Evolutionary conservation across 805 yeast genomes (phyloP).

Genomic region (Metschnikowia henanensis): DNA sequence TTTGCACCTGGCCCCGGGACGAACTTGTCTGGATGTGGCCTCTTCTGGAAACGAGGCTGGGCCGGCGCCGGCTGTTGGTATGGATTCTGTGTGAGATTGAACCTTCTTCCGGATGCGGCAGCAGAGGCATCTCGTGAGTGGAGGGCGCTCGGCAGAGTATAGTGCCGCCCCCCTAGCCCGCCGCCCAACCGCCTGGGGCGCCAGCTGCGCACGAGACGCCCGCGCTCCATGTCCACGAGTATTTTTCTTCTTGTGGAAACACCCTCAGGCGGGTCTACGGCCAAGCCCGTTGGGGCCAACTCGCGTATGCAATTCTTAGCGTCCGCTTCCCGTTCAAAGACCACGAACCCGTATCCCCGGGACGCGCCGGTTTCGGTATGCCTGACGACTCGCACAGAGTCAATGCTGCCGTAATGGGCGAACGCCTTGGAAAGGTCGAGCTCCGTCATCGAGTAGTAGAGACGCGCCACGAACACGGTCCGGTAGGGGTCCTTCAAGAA

Average conservation of each 20-base stretch:
- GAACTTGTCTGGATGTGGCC: slow-evolving; percentile 14
- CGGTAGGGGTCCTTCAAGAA: slow-evolving; percentile 59
- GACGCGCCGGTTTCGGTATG: slow-evolving; percentile 46
- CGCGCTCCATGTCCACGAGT: slow-evolving; percentile 73
- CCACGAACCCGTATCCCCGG: slow-evolving; percentile 83
- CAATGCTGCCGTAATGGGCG: slow-evolving; percentile 68
- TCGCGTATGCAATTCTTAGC: slow-evolving; percentile 63
- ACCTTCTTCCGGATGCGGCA: slow-evolving; percentile 30
- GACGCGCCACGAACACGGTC: slow-evolving; percentile 77
- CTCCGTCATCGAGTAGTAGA: slow-evolving; percentile 65
- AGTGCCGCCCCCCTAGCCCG: slow-evolving; percentile 86
- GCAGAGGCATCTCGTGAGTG: slow-evolving; percentile 34
- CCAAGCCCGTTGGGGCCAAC: slow-evolving; percentile 46
- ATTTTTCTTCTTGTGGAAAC: slow-evolving; percentile 47
- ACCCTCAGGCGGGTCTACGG: slow-evolving; percentile 28
- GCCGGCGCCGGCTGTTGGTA: slow-evolving; percentile 11
- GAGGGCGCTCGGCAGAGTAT: slow-evolving; percentile 38
- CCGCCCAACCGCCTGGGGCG: slow-evolving; percentile 82
- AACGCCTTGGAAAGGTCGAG: slow-evolving; percentile 65
- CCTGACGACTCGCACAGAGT: slow-evolving; percentile 43
- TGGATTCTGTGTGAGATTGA: slow-evolving; percentile 18
- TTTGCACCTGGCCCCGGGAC: slow-evolving; percentile 9
- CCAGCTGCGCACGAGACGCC: slow-evolving; percentile 65
- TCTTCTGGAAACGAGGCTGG: slow-evolving; percentile 10
- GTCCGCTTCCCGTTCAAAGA: slow-evolving; percentile 59